A percentile compares a stretch with the other conserved stretches of the same genome.
phyloP scores from a whole-genome alignment of 495 filamentous ascomycete species.

The Geoglossum glabrum region DNA sequence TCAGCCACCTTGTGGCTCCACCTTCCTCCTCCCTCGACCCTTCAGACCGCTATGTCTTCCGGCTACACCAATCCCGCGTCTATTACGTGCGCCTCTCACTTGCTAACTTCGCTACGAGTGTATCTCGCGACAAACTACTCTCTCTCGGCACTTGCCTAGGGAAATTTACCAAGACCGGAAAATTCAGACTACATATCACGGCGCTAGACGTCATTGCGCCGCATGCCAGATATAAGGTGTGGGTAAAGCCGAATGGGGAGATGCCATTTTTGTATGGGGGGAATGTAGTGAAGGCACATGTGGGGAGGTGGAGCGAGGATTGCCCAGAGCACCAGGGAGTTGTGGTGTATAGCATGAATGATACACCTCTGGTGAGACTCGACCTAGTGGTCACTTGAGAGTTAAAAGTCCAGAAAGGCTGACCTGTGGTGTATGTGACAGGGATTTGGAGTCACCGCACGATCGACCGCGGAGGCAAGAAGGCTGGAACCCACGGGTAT shows the following conservation, averaged over 20 bases:
- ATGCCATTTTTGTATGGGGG: constrained; percentile 89
- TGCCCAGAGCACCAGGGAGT: constrained; percentile 60
- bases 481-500: constrained; percentile 77
- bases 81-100: constrained; percentile 77
- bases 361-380: constrained; percentile 41
- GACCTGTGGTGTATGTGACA: constrained; percentile 10
- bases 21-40: constrained; percentile 29
- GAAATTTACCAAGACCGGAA: constrained; percentile 84
- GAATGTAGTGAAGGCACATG: constrained; percentile 79
- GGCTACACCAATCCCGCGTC: constrained; percentile 55
- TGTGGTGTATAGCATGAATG: constrained; percentile 55
- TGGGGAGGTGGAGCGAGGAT: constrained; percentile 75
- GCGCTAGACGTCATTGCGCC: constrained; percentile 69
- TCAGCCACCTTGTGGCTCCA: constrained; percentile 61
- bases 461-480: constrained; percentile 62
- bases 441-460: constrained; percentile 69
- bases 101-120: constrained; percentile 72
- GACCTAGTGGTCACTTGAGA: constrained; percentile 5
- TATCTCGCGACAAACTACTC: constrained; percentile 59
- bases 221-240: constrained; percentile 83
- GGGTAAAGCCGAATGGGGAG: constrained; percentile 86
- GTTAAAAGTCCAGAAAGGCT: neutral
- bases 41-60: constrained; percentile 65
- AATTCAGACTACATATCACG: constrained; percentile 70
- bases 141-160: constrained; percentile 71